phyloP scores from a whole-genome alignment of 2,329 filamentous ascomycete genomes.

The Nemania diffusa region DNA sequence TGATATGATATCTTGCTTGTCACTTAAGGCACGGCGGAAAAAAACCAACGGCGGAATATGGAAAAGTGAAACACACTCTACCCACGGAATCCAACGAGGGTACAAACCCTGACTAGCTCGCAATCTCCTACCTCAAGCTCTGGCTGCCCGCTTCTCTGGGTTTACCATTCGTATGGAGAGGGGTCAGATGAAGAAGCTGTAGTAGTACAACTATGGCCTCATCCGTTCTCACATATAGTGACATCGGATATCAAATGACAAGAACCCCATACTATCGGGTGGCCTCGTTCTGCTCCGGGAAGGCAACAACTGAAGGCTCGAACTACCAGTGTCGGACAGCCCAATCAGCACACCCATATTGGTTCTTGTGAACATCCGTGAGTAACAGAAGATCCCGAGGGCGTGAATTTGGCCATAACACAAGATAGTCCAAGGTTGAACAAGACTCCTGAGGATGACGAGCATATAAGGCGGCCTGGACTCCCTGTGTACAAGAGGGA shows the following conservation, averaged over 20 bases:
- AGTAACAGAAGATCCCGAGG: constrained; percentile 17
- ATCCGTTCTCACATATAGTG: constrained; percentile 14
- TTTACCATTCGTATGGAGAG: not conserved
- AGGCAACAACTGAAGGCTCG: constrained; percentile 17
- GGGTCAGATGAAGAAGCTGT: constrained; percentile 26
- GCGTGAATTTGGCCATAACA: constrained; percentile 16
- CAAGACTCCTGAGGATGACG: not conserved
- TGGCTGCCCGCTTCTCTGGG: not conserved
- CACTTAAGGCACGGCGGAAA: not conserved
- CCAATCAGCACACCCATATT: constrained; percentile 18
- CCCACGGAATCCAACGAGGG: not conserved
- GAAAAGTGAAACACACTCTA: not conserved
- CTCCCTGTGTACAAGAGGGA: not conserved
- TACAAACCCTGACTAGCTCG: not conserved
- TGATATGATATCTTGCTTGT: not conserved
- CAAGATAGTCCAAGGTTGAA: constrained; percentile 13
- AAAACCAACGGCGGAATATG: not conserved
- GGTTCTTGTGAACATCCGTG: constrained; percentile 7
- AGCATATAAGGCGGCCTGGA: constrained; percentile 27
- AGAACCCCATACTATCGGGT: constrained; percentile 4
- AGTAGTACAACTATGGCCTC: constrained; percentile 28
- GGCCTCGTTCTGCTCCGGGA: constrained; percentile 26
- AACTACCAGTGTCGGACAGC: constrained; percentile 14
- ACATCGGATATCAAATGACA: constrained; percentile 26
- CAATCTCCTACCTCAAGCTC: constrained; percentile 15